phyloP scores from a whole-genome alignment of 257 asterid genomes.

The Marsdenia floribunda region DNA sequence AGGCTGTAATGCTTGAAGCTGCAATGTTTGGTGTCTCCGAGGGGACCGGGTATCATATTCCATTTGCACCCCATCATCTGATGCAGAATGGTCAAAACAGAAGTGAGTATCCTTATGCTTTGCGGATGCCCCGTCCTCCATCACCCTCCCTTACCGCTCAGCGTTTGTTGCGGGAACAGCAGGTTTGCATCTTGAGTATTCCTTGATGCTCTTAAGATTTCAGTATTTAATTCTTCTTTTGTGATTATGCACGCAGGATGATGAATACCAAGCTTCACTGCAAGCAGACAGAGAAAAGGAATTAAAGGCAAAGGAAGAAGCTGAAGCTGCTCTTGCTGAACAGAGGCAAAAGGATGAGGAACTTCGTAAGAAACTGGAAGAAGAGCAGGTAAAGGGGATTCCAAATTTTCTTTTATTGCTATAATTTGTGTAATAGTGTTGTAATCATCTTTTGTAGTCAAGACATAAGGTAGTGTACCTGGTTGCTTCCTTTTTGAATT shows the following conservation, averaged over 20 bases:
- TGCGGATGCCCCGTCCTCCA: slow-evolving; percentile 67
- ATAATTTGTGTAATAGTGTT: background rate
- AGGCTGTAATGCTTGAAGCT: slow-evolving; percentile 99
- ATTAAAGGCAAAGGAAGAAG: slow-evolving; percentile 91
- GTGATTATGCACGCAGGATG: slow-evolving; percentile 56
- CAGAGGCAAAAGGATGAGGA: slow-evolving; percentile 80
- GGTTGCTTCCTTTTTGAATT: background rate
- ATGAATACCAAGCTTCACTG: slow-evolving; percentile 84
- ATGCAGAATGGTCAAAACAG: slow-evolving; percentile 56
- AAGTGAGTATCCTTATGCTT: slow-evolving; percentile 40
- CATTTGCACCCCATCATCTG: slow-evolving; percentile 56
- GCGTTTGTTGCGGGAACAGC: slow-evolving; percentile 89
- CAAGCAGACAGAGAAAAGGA: slow-evolving; percentile 99
- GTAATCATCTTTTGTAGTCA: background rate
- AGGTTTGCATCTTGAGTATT: slow-evolving; percentile 42
- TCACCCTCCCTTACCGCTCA: slow-evolving; percentile 96
- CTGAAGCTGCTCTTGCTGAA: slow-evolving; percentile 83
- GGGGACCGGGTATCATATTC: slow-evolving; percentile 55
- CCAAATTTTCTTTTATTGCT: background rate
- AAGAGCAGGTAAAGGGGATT: slow-evolving; percentile 48
- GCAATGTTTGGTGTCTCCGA: slow-evolving; percentile 98
- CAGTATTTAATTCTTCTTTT: slow-evolving; percentile 16
- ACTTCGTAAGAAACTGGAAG: slow-evolving; percentile 46
- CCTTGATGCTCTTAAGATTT: background rate
- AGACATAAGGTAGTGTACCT: background rate